phyloP scores from a whole-genome alignment of 805 yeast genomes.

The Monosporozyma aquatica region DNA sequence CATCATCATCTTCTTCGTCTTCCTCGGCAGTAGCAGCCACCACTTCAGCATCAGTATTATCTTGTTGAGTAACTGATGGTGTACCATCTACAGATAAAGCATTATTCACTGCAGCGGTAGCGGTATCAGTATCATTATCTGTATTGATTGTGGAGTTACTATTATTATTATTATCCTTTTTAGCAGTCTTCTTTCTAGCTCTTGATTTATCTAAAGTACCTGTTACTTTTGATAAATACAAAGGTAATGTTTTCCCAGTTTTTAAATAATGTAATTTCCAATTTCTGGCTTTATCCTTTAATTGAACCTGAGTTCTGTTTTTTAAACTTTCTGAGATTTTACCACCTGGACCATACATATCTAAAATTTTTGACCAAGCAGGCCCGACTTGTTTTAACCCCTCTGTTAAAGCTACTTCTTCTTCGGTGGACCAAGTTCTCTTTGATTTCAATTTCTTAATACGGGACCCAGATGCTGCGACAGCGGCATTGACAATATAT shows the following conservation, averaged over 20 bases:
- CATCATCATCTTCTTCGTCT: background rate
- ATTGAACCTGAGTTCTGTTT: slow-evolving; percentile 81
- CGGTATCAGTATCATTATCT: background rate
- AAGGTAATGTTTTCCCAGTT: slow-evolving; percentile 68
- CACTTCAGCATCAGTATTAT: too few species aligned
- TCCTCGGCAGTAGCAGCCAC: too few species aligned
- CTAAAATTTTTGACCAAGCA: slow-evolving; percentile 86
- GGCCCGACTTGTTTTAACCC: slow-evolving; percentile 83
- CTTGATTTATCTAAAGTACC: slow-evolving; percentile 64
- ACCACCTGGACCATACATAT: slow-evolving; percentile 92
- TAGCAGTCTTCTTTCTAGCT: slow-evolving; percentile 26
- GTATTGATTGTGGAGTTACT: background rate
- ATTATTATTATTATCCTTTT: background rate
- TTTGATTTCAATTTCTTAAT: slow-evolving; percentile 26
- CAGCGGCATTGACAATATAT: slow-evolving; percentile 19
- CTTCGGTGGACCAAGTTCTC: slow-evolving; percentile 69
- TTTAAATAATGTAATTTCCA: slow-evolving; percentile 85
- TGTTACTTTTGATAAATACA: slow-evolving; percentile 71
- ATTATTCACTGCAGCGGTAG: background rate
- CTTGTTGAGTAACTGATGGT: too few species aligned
- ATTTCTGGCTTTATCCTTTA: slow-evolving; percentile 93
- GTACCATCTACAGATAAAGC: too few species aligned
- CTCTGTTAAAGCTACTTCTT: slow-evolving; percentile 72
- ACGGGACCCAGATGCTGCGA: slow-evolving; percentile 18
- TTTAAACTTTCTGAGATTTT: slow-evolving; percentile 71